Conservation (phyloP, 768 basidiomycete species). For the Mycena albidolilacea region DNA sequence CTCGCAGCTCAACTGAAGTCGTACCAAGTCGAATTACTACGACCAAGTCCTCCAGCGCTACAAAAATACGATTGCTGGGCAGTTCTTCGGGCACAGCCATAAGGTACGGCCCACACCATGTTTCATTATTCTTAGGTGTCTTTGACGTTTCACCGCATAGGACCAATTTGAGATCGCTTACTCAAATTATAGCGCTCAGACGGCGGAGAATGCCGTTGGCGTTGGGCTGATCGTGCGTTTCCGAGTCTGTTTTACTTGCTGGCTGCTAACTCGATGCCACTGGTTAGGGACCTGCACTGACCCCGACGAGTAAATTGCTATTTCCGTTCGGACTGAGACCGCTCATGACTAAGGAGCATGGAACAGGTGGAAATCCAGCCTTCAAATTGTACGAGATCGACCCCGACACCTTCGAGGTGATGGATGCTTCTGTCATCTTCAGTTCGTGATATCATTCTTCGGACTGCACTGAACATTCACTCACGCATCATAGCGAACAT, state of each 20-base stretch:
- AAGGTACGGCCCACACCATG: conserved; percentile 35
- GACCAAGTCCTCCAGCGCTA: conserved; percentile 60
- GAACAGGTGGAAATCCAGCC: conserved; percentile 53
- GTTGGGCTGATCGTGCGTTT: conserved; percentile 47
- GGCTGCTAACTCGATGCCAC: conserved; percentile 9
- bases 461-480: neutral
- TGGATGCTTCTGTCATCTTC: conserved; percentile 53
- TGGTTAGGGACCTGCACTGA: conserved; percentile 51
- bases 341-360: neutral
- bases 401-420: conserved; percentile 58
- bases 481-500: conserved; percentile 42
- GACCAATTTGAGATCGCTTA: conserved; percentile 61
- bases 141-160: conserved; percentile 24
- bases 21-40: conserved; percentile 55
- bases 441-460: conserved; percentile 43
- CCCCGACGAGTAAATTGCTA: conserved; percentile 52
- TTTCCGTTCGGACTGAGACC: neutral
- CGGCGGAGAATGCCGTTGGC: conserved; percentile 48
- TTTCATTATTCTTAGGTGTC: neutral
- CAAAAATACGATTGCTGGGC: conserved; percentile 55
- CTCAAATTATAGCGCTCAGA: conserved; percentile 52
- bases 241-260: no score
- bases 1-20: neutral
- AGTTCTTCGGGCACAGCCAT: conserved; percentile 61
- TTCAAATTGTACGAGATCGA: conserved; percentile 60